Conservation (phyloP, 1,284 basidiomycete genomes). For the Cutaneotrichosporon sp. region DNA sequence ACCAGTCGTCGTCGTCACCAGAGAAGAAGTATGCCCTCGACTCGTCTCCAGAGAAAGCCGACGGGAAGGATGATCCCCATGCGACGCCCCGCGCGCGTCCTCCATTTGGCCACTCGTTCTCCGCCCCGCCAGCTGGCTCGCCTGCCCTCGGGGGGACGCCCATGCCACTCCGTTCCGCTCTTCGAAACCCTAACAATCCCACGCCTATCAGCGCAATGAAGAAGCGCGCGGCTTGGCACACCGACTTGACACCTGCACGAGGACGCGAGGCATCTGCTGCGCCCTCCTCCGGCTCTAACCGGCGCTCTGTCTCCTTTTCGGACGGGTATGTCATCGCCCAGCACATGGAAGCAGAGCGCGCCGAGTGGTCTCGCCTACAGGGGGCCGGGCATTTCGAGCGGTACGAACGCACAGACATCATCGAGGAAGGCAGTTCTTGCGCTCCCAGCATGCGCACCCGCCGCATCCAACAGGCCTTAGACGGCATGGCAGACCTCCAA, state of each 20-base stretch:
- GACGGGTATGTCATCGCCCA: conserved; percentile 60
- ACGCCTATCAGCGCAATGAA: conserved; percentile 46
- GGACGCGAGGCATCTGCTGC: conserved; percentile 6
- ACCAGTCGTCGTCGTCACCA: not conserved
- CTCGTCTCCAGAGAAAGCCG: not conserved
- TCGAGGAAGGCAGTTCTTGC: conserved; percentile 46
- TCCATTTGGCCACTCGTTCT: conserved; percentile 20
- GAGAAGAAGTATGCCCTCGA: not conserved
- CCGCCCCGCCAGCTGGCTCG: conserved; percentile 17
- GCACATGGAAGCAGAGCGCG: conserved; percentile 5
- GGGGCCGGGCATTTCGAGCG: conserved; percentile 13
- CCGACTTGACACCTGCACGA: conserved; percentile 34
- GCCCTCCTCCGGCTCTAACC: conserved; percentile 29
- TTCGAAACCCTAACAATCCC: conserved; percentile 30
- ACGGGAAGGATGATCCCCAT: too few relatives aligned
- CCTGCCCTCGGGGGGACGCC: conserved; percentile 14
- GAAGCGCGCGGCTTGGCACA: conserved; percentile 42
- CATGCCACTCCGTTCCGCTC: conserved; percentile 35
- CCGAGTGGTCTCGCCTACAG: conserved; percentile 25
- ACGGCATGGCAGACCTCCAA: conserved; percentile 64
- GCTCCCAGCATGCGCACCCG: conserved; percentile 68
- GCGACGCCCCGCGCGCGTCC: conserved; percentile 19
- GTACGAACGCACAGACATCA: conserved; percentile 6
- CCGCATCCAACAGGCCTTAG: conserved; percentile 71
- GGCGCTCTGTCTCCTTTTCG: conserved; percentile 87